phyloP scores from a whole-genome alignment of 495 filamentous ascomycete species.

The Neurospora intermedia region DNA sequence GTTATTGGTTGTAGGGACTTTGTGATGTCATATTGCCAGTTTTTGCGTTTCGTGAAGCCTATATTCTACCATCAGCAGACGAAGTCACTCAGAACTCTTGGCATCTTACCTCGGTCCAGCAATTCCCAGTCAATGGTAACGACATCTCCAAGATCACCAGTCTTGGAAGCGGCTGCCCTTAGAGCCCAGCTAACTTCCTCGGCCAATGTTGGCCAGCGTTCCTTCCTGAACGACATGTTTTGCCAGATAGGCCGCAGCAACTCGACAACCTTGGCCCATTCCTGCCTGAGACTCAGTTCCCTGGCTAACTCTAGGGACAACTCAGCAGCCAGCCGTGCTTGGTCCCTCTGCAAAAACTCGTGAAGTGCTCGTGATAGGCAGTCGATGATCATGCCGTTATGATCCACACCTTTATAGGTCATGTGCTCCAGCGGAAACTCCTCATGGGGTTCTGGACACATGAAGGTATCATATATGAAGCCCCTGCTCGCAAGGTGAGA shows the following conservation, averaged over 20 bases:
- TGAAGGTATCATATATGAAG: conserved; percentile 73
- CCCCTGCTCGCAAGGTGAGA: conserved; percentile 56
- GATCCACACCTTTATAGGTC: conserved; percentile 41
- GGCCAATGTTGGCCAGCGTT: conserved; percentile 73
- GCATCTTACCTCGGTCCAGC: conserved; percentile 49
- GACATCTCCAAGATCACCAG: conserved; percentile 53
- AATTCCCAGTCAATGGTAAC: conserved; percentile 81
- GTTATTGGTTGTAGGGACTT: conserved; percentile 50
- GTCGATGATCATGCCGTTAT: conserved; percentile 50
- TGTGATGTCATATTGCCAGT: conserved; percentile 66
- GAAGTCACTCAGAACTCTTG: background rate
- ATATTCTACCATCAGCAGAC: conserved; percentile 2
- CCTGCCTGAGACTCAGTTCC: conserved; percentile 49
- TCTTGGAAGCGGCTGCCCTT: conserved; percentile 56
- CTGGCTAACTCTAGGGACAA: conserved; percentile 59
- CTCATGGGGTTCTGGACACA: conserved; percentile 64
- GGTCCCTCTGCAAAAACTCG: conserved; percentile 55
- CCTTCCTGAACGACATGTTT: conserved; percentile 57
- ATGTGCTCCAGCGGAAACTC: conserved; percentile 50
- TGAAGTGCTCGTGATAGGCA: conserved; percentile 48
- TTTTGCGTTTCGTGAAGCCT: conserved; percentile 51
- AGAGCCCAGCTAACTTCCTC: conserved; percentile 64
- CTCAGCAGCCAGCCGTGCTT: conserved; percentile 55
- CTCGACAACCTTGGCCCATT: conserved; percentile 56
- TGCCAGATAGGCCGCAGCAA: conserved; percentile 65